Conservation (phyloP, 352 stramenopile genomes). For the Aphanomyces invadans region DNA sequence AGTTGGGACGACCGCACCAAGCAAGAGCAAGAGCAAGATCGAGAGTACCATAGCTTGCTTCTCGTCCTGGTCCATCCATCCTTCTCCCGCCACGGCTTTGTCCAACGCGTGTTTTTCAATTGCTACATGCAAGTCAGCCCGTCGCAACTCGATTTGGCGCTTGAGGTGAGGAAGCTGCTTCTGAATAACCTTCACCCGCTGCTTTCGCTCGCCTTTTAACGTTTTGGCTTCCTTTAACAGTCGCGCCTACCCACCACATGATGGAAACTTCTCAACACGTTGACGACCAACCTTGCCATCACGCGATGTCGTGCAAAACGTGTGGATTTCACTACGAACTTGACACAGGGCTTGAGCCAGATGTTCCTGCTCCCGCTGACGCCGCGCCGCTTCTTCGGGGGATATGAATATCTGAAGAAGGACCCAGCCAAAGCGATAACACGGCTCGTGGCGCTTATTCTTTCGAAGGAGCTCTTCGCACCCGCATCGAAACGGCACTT, state of each 20-base stretch:
- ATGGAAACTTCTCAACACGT: background rate
- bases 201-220: constrained; percentile 23
- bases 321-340: constrained; percentile 47
- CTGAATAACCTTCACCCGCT: constrained; percentile 60
- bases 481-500: constrained; percentile 63
- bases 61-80: constrained; percentile 11
- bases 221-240: constrained; percentile 20
- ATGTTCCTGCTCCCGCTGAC: constrained; percentile 39
- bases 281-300: constrained; percentile 19
- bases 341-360: constrained; percentile 40
- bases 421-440: constrained; percentile 49
- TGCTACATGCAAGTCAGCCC: constrained; percentile 10
- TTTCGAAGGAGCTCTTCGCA: constrained; percentile 58
- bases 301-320: constrained; percentile 40
- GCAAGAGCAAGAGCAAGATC: background rate
- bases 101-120: constrained; percentile 12
- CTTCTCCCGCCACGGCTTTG: constrained; percentile 15
- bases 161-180: constrained; percentile 47
- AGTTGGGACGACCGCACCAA: background rate
- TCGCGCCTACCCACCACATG: background rate
- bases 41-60: constrained; percentile 8
- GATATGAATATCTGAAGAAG: constrained; percentile 56
- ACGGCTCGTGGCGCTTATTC: constrained; percentile 63
- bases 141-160: constrained; percentile 10
- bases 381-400: constrained; percentile 41